Percentiles rank a stretch among this genome's conserved stretches.
These are phyloP conservation scores for Syzygium jambos DNA, from an alignment of 345 rosid species.

Conservation along the genomic window DNA sequence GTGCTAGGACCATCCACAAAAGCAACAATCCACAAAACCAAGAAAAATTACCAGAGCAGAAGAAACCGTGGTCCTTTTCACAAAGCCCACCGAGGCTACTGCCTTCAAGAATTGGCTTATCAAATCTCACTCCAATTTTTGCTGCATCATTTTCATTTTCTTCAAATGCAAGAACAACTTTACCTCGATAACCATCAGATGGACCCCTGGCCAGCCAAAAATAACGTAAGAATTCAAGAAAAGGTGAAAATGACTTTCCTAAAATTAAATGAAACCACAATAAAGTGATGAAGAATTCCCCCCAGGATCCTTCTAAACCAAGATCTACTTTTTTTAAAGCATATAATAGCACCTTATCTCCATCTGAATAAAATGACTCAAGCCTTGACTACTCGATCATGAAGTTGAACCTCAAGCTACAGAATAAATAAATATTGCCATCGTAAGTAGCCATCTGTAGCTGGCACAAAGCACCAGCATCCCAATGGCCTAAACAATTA, in stretches of 20 bases:
- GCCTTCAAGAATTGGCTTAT: slow-evolving; percentile 78
- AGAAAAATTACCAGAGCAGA: slow-evolving; percentile 60
- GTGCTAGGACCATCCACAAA: neutral
- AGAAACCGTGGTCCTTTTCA: slow-evolving; percentile 86
- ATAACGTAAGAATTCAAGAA: neutral
- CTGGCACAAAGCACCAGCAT: neutral
- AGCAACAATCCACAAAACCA: neutral
- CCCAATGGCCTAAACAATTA: neutral
- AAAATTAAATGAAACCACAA: neutral
- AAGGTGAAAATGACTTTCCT: neutral
- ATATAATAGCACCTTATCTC: neutral
- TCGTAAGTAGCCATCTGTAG: neutral
- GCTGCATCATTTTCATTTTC: slow-evolving; percentile 80
- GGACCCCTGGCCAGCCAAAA: slow-evolving; percentile 59
- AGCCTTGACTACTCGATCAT: neutral
- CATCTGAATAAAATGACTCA: neutral
- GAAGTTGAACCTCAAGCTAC: neutral
- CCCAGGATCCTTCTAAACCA: neutral
- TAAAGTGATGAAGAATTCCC: neutral
- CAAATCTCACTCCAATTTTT: slow-evolving; percentile 93
- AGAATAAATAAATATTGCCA: neutral
- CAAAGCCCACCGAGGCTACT: slow-evolving; percentile 91
- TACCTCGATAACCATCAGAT: slow-evolving; percentile 63
- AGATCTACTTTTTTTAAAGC: neutral
- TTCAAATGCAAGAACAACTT: slow-evolving; percentile 89